Evolutionary conservation across 495 filamentous ascomycete species (phyloP), one percentile per base, ranked within the genome.

Genomic region (Cetradonia linearis): DNA sequence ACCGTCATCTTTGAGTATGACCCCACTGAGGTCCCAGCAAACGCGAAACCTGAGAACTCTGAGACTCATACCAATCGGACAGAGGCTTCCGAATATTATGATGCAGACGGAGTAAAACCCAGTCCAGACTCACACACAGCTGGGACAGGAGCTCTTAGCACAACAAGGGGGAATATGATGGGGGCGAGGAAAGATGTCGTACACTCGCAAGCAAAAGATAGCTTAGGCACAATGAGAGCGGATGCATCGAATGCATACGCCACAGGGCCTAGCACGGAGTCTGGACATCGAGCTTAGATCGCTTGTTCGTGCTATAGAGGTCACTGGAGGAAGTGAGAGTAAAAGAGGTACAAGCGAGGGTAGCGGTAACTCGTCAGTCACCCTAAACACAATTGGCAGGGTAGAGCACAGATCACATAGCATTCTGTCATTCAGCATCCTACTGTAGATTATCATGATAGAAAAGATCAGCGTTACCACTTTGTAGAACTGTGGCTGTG

Each of bases 401-500:
- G 42, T 20, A 46, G 9, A 10, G 42, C 20, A 25, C 42, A 46
- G 42, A 46, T 4, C 42, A 46, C 42, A 46, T 46, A 20, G 20
- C 4, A 46, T 46, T 25, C 42, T 20, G 42, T 46, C 42, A 46
- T 46, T 25, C 42, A 46, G 42, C 42, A 46, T 46, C 20, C 20
- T 46, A 46, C n/a, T n/a, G n/a, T n/a, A n/a, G n/a, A 46, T 25
- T 25, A 46, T n/a, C 42, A 46, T 46, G 5, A 0, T 20, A 2
- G 40, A 16, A 44, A 44, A 20, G 40, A 44, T 44, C 40, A 44
- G 40, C 42, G 25, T 25, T 25, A 25, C 9, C 42, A 46, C 42
- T 3, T 44, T 25, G 57, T n/a, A 49, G 57, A 59, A 50, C 57
- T 50, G 57, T 59, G 57, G 57, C 57, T 50, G 57, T 59, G 57